These are phyloP conservation scores for Sherardia arvensis DNA, from an alignment of 257 asterid species.

Conservation along the genomic window DNA sequence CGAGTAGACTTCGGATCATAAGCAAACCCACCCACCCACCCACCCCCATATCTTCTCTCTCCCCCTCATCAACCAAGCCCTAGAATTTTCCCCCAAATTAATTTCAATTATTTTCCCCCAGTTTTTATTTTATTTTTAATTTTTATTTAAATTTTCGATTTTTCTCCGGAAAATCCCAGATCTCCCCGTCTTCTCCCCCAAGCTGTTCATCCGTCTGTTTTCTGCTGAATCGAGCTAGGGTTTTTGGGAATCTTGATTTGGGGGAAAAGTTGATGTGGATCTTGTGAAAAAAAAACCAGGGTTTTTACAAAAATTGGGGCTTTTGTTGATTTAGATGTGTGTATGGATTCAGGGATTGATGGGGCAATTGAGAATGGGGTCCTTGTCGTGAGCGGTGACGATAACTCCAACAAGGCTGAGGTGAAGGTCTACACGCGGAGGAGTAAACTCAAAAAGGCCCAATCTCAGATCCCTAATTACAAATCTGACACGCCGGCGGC, in stretches of 20 bases:
- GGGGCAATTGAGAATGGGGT: slow-evolving; percentile 17
- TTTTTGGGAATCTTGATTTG: slow-evolving; percentile 9
- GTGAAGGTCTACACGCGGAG: slow-evolving; percentile 27
- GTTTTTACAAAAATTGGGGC: slow-evolving; percentile 22
- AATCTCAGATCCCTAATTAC: slow-evolving; percentile 4
- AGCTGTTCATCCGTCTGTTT: neutral
- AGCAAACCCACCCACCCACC: neutral
- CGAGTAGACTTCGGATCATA: slow-evolving; percentile 18
- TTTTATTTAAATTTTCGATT: neutral
- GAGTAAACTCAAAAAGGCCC: slow-evolving; percentile 17
- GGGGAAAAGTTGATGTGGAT: slow-evolving; percentile 4
- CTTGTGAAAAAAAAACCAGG: slow-evolving; percentile 5
- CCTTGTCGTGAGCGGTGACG: slow-evolving; percentile 16
- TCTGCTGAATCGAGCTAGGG: slow-evolving; percentile 9
- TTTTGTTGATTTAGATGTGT: slow-evolving; percentile 20
- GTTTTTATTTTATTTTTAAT: neutral
- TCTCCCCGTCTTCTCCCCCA: neutral
- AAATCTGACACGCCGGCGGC: slow-evolving; percentile 12
- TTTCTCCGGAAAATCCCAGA: slow-evolving; percentile 2
- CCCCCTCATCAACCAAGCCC: slow-evolving; percentile 5
- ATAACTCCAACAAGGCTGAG: neutral
- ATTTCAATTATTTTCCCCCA: neutral
- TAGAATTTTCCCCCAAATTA: neutral
- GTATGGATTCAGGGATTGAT: slow-evolving; percentile 35
- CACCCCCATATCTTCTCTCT: neutral